These are phyloP conservation scores for Martiniozyma abietophila DNA, from an alignment of 805 yeast genomes.

Conservation along the genomic window DNA sequence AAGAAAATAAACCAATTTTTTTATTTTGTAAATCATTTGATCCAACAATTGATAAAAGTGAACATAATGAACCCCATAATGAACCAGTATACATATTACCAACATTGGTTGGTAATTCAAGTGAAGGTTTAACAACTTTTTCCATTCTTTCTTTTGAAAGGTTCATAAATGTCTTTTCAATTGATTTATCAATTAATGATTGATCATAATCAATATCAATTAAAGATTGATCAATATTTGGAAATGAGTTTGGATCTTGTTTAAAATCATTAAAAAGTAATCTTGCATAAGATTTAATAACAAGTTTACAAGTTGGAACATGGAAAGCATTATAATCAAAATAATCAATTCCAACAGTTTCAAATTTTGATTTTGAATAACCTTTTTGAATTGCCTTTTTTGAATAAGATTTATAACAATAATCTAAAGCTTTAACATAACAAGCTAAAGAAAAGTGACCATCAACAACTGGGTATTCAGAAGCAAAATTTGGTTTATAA, in stretches of 20 bases:
- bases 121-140: conserved; percentile 68
- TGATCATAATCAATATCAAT: conserved; percentile 59
- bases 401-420: conserved; percentile 75
- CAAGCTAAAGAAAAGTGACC: conserved; percentile 93
- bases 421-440: conserved; percentile 88
- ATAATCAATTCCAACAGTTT: conserved; percentile 57
- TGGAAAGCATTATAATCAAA: conserved; percentile 96
- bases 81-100: conserved; percentile 99
- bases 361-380: conserved; percentile 32
- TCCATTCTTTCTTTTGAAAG: conserved; percentile 61
- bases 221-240: conserved; percentile 44
- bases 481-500: conserved; percentile 94
- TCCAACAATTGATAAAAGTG: conserved; percentile 69
- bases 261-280: conserved; percentile 80
- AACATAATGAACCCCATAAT: conserved; percentile 77
- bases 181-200: conserved; percentile 65
- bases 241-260: conserved; percentile 54
- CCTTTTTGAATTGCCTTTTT: conserved; percentile 56
- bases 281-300: conserved; percentile 87
- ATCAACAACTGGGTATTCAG: conserved; percentile 95
- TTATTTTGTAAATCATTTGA: conserved; percentile 66
- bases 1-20: conserved; percentile 88
- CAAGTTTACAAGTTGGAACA: conserved; percentile 96
- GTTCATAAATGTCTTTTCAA: conserved; percentile 80
- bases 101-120: conserved; percentile 86